These are phyloP conservation scores for Suhomyces pyralidae DNA, from an alignment of 805 yeast genomes.

Conservation along the genomic window DNA sequence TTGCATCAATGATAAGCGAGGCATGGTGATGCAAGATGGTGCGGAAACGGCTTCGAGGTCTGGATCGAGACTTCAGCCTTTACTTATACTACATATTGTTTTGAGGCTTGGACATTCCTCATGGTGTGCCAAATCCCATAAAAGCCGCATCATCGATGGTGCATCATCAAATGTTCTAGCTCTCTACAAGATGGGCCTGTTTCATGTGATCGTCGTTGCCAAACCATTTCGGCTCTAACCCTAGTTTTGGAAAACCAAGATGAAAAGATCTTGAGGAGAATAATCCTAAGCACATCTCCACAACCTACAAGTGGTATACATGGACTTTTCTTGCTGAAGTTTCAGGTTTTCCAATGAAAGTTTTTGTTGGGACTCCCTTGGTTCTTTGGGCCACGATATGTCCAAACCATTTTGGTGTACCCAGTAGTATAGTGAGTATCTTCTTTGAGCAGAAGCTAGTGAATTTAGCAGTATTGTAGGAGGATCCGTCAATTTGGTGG, in stretches of 20 bases:
- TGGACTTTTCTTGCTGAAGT: background rate
- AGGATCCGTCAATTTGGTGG: background rate
- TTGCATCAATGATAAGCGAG: background rate
- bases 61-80: background rate
- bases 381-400: background rate
- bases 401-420: constrained; percentile 23
- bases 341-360: constrained; percentile 22
- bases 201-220: constrained; percentile 1
- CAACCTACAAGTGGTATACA: constrained; percentile 41
- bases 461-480: background rate
- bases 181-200: background rate
- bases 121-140: background rate
- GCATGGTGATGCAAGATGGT: background rate
- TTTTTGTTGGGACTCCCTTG: constrained; percentile 36
- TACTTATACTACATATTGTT: background rate
- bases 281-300: constrained; percentile 48
- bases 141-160: background rate
- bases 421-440: constrained; percentile 49
- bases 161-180: background rate
- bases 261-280: constrained; percentile 56
- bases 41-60: background rate
- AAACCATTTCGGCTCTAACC: constrained; percentile 48
- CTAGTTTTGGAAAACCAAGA: constrained; percentile 43
- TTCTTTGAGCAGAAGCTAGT: background rate
- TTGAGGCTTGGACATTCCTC: background rate